Conservation (phyloP, 2,329 filamentous ascomycete species). For the Phyllosticta paracitricarpa region DNA sequence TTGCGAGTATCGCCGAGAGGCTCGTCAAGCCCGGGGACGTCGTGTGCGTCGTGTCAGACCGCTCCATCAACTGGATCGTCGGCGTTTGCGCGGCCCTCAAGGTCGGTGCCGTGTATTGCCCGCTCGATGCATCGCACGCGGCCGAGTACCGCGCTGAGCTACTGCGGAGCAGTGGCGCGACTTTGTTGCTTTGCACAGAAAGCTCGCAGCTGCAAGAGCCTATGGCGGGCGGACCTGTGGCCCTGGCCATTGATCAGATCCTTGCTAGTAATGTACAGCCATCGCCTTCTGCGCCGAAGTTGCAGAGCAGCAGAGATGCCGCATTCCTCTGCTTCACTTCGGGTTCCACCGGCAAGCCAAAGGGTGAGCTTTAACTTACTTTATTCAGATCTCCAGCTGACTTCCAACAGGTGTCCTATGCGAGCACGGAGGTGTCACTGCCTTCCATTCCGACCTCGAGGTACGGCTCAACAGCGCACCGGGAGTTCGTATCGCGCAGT, state of each 20-base stretch:
- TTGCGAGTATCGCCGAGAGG: neutral
- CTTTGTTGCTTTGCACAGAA: neutral
- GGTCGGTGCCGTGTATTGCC: conserved; percentile 5
- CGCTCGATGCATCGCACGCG: neutral
- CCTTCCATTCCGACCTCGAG: conserved; percentile 24
- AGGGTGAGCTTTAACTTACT: conserved; percentile 3
- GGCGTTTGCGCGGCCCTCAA: conserved; percentile 26
- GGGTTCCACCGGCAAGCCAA: conserved; percentile 10
- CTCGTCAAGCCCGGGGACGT: conserved; percentile 15
- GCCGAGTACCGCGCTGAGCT: neutral
- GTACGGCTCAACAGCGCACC: conserved; percentile 25
- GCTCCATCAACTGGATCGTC: conserved; percentile 26
- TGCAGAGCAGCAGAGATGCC: neutral
- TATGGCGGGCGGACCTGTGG: neutral
- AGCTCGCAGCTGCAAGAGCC: neutral
- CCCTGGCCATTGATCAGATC: neutral
- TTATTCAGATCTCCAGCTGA: neutral
- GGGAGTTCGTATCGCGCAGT: conserved; percentile 27
- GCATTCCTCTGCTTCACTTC: conserved; percentile 26
- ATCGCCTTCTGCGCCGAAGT: neutral
- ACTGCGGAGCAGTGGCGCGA: neutral
- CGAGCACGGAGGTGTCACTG: conserved; percentile 26
- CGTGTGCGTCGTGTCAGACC: conserved; percentile 27
- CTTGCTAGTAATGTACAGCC: neutral
- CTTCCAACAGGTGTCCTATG: conserved; percentile 32